These are phyloP conservation scores for Aspergillus coremiiformis DNA, from an alignment of 495 filamentous ascomycete genomes.

Conservation along the genomic window DNA sequence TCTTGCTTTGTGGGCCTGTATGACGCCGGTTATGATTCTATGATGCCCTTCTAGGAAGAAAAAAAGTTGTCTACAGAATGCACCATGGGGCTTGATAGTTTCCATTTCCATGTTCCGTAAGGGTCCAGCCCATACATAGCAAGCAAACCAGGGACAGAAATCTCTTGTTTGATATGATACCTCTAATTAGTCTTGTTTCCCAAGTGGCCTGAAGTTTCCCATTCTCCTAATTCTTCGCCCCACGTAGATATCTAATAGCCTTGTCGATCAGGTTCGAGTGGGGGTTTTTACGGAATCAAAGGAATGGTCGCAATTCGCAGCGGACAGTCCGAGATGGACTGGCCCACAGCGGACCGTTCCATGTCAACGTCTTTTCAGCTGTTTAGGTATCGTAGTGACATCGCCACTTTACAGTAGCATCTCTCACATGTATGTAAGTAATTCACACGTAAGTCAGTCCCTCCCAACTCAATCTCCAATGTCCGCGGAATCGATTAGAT, in stretches of 20 bases:
- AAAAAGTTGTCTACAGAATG: conserved; percentile 14
- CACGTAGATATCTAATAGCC: neutral
- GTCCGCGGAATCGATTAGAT: neutral
- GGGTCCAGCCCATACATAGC: conserved; percentile 28
- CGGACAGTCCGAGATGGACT: neutral
- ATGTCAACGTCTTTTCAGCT: neutral
- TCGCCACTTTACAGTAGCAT: conserved; percentile 1
- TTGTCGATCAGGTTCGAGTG: no score
- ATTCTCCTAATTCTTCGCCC: neutral
- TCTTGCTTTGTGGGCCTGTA: conserved; percentile 37
- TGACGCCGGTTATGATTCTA: conserved; percentile 26
- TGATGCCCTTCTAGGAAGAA: conserved; percentile 13
- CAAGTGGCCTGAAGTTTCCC: neutral
- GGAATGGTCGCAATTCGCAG: no score
- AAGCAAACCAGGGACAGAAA: conserved; percentile 5
- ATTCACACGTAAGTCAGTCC: neutral
- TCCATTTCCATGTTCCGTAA: conserved; percentile 24
- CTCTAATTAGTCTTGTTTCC: neutral
- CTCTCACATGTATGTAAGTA: neutral
- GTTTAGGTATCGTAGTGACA: neutral
- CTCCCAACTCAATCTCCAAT: neutral
- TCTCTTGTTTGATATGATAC: conserved; percentile 8
- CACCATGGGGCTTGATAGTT: conserved; percentile 4
- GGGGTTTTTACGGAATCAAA: no score
- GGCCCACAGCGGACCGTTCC: neutral